Evolutionary conservation across 2,329 filamentous ascomycete genomes (phyloP), one percentile per base, ranked within the genome.

Genomic region (Fusarium bulbicola): DNA sequence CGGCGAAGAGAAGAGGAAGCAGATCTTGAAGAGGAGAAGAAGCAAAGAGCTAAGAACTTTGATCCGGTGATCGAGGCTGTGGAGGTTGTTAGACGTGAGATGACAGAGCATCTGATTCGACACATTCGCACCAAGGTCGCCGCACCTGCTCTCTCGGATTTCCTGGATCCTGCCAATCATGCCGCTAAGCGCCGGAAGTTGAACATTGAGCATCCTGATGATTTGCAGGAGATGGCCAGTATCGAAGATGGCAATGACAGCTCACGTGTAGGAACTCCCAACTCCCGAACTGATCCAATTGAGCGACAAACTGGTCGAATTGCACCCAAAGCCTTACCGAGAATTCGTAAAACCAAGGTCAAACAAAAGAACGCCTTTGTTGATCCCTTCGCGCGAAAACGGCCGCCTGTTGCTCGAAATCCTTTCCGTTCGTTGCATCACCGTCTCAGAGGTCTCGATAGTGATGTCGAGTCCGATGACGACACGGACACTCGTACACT

Each of bases 51-150:
- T 24, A 92, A 92, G 78, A 92, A 97, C 79, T 90, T 98, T 73
- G 95, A 99, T 81, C 95, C 96, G n/a, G 93, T 95, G 9, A 84
- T 87, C 54, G 95, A 97, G 79, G 95, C 96, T 39, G 86, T 95
- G 43, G 91, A 95, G 69, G 88, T 93, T 49, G 88, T 98, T 59
- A 89, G 92, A 58, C 89, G 90, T 59, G 95, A 98, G 80, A 86
- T 99, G 79, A 91, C 90, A 66, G 93, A 97, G 79, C 96, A 97
- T 80, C 85, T 99, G 40, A 90, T 98, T 70, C 90, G 93, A 73
- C 95, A 98, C 80, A 93, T 98, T 78, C 95, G 95, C 76, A 93
- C 92, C 49, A 93, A 95, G 76, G 91, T 98, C 53, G 95, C 93
- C 14, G 93, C 92, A 12, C 94, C 95, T 6, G 88, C 91, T 47